Base-by-base conservation (phyloP, 2,329 filamentous ascomycete genomes). In the Dactylonectria macrodidyma region DNA sequence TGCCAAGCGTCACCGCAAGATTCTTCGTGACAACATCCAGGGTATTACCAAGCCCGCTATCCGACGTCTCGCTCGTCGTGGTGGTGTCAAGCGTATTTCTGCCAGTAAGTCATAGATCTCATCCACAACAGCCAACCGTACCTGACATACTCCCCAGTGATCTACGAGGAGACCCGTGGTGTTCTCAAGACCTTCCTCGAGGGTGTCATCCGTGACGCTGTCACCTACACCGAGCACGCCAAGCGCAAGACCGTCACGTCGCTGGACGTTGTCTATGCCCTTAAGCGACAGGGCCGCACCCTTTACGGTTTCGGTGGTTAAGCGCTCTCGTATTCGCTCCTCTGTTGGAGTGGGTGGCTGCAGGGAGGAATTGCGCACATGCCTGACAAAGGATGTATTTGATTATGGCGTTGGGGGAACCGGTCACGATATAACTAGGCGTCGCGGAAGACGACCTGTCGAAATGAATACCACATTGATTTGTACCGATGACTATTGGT, bases 51-150 rank as follows among this genome's bases (percentile, higher is more conserved):
- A 98, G 93, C 95, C 95, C 79, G 95, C 95, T 80, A 98, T 98
- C 86, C 93, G 95, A 81, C 95, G 95, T 97, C 95, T 98, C 84
- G 95, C 95, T 75, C 95, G 95, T 87, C 95, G 95, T 96, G 95
- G 95, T 86, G 95, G 95, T 95, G 95, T 98, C 90, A 98, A 98
- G 94, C 95, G 95, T 97, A 98, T 98, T 81, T 97, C 95, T 80
- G 95, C 95, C 83, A 97, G 91, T 93, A 90, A 83, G 89, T 87
- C 66, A 5, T 16, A 46, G 38, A 11, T 4, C 1, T 1, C 7
- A 9, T 0, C 8, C 9, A 14, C 11, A 6, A 47, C 30, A 16
- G 47, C 24, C 9, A 48, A 34, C 36, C 5, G 2, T 16, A 30
- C n/a, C 70, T 78, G 69, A 78, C 63, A 38, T 5, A 1, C 1